A percentile compares a stretch with the other conserved stretches of the same genome.
Evolutionary conservation across 129 eudicot species (phyloP).

Genomic region (Arctium minus): DNA sequence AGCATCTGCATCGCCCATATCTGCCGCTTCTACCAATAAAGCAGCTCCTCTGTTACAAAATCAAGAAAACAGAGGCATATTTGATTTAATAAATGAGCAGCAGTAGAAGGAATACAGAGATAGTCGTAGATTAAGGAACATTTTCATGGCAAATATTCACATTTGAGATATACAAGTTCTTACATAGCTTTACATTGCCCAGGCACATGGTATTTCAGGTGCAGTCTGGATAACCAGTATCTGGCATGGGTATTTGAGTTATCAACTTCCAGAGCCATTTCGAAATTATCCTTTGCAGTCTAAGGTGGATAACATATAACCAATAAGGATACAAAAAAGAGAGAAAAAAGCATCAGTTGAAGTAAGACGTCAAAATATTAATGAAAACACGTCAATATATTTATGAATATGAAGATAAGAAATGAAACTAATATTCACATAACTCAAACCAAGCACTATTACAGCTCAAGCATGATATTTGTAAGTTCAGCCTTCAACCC

Average conservation of each 20-base stretch:
- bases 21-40: slow-evolving; percentile 83
- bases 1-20: slow-evolving; percentile 94
- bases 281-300: slow-evolving; percentile 86
- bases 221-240: slow-evolving; percentile 81
- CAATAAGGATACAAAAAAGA: neutral
- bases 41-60: slow-evolving; percentile 71
- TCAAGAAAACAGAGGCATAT: neutral
- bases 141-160: neutral
- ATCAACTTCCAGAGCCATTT: slow-evolving; percentile 84
- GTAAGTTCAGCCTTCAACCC: neutral
- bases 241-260: slow-evolving; percentile 78
- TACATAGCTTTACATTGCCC: slow-evolving; percentile 90
- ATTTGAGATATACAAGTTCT: slow-evolving; percentile 13
- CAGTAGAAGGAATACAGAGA: neutral
- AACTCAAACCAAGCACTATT: neutral
- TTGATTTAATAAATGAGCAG: neutral
- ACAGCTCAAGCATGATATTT: neutral
- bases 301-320: slow-evolving; percentile 13
- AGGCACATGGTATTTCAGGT: slow-evolving; percentile 81
- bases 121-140: neutral
- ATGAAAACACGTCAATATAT: neutral
- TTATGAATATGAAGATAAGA: neutral
- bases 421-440: neutral
- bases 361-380: neutral
- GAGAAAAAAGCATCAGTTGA: neutral